A percentile compares a stretch with the other conserved stretches of the same genome.
These are phyloP conservation scores for Blastobotrys elegans DNA, from an alignment of 1,139 yeast genomes.

Conservation along the genomic window DNA sequence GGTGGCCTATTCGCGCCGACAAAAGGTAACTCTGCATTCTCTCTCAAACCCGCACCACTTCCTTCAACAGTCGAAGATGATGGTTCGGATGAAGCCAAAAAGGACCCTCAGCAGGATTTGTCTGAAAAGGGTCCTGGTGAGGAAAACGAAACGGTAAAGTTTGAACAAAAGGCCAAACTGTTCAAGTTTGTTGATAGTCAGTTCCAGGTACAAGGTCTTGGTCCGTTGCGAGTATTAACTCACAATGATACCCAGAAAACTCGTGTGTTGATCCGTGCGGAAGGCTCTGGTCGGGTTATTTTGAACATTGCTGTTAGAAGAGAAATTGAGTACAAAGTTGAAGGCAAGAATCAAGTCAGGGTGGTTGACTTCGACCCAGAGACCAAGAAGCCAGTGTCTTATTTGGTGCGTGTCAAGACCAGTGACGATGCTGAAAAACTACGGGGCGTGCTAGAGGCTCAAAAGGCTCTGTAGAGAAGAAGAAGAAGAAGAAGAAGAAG, in stretches of 20 bases:
- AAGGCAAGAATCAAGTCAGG: slow-evolving; percentile 41
- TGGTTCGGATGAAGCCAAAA: slow-evolving; percentile 16
- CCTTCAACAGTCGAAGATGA: slow-evolving; percentile 16
- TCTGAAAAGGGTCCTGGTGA: slow-evolving; percentile 68
- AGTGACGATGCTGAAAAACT: slow-evolving; percentile 64
- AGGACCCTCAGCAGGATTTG: slow-evolving; percentile 24
- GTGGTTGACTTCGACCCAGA: slow-evolving; percentile 52
- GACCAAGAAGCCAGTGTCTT: slow-evolving; percentile 49
- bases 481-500: not conserved
- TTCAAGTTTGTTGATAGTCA: slow-evolving; percentile 46
- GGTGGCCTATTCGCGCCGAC: slow-evolving; percentile 1
- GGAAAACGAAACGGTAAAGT: slow-evolving; percentile 66
- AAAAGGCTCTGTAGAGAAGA: slow-evolving; percentile 5
- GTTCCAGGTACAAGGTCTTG: slow-evolving; percentile 55
- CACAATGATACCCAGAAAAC: slow-evolving; percentile 54
- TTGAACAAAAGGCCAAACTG: slow-evolving; percentile 66
- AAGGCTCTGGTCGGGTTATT: slow-evolving; percentile 79
- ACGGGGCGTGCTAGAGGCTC: slow-evolving; percentile 45
- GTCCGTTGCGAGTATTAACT: slow-evolving; percentile 69
- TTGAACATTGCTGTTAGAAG: slow-evolving; percentile 57
- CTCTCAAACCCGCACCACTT: slow-evolving; percentile 13
- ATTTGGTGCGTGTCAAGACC: slow-evolving; percentile 67
- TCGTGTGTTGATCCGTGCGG: slow-evolving; percentile 78
- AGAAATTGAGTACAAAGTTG: slow-evolving; percentile 46
- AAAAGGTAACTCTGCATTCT: slow-evolving; percentile 6